phyloP scores from a whole-genome alignment of 2,329 filamentous ascomycete species.

The Colletotrichum acutatum region DNA sequence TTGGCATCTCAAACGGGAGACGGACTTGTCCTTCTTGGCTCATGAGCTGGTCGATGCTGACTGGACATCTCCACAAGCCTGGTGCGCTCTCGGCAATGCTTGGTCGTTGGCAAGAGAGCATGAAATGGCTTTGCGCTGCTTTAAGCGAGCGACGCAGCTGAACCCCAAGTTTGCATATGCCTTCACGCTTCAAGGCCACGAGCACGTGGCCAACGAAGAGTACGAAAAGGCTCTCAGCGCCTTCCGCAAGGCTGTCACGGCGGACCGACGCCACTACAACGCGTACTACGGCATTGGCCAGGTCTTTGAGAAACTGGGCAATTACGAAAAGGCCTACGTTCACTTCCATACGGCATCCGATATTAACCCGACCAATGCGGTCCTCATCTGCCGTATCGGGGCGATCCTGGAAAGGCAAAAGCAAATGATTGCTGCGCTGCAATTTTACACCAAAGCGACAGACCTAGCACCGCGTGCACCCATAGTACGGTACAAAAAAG shows the following conservation, averaged over 20 bases:
- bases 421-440: conserved; percentile 80
- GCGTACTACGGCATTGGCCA: conserved; percentile 93
- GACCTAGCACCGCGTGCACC: conserved; percentile 84
- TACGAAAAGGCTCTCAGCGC: conserved; percentile 93
- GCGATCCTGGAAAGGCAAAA: conserved; percentile 90
- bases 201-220: conserved; percentile 95
- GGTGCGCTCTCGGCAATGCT: conserved; percentile 95
- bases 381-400: conserved; percentile 92
- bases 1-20: conserved; percentile 96
- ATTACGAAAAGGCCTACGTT: conserved; percentile 88
- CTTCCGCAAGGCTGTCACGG: conserved; percentile 86
- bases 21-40: conserved; percentile 89
- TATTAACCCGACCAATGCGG: conserved; percentile 94
- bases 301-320: conserved; percentile 91
- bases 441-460: conserved; percentile 85
- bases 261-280: conserved; percentile 92
- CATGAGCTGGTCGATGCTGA: conserved; percentile 90
- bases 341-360: conserved; percentile 89
- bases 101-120: conserved; percentile 94
- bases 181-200: conserved; percentile 94
- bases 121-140: conserved; percentile 93
- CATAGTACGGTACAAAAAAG: conserved; percentile 92
- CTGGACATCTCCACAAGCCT: conserved; percentile 91
- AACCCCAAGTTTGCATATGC: conserved; percentile 94
- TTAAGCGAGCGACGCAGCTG: conserved; percentile 92